Evolutionary conservation across 108 stramenopile species (phyloP), one percentile per base, ranked within the genome.

Genomic region (Aurantiochytrium sp.): DNA sequence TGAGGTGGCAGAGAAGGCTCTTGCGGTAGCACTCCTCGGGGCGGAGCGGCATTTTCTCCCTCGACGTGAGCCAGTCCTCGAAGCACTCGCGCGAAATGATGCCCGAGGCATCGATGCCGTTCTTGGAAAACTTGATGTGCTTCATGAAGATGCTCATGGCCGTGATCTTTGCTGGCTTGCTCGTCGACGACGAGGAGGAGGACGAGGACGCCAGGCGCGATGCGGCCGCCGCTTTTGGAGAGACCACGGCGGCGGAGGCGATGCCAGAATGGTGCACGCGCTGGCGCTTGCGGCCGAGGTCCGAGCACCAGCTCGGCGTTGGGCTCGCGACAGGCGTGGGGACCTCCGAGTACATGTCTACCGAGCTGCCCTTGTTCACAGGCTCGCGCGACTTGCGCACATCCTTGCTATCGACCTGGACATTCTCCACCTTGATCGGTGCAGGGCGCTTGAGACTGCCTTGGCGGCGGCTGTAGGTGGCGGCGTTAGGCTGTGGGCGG

Each of bases 21-120:
- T 81, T 81, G 73, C 73, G 73, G 45, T 48, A 81, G 73, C 73
- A 81, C 39, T 81, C 73, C 45, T 81, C 73, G 10, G 73, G 73
- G 36, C 73, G 73, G 10, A 48, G 24, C 10, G 73, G 73, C 73
- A 48, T 48, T 30, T 81, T 81, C 32, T 81, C 45, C 24, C 73
- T 22, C 24, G 42, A 48, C n/a, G 12, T 6, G 39, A 81, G 73
- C 73, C 73, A 81, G 42, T 48, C 45, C 45, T 81, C 73, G 3
- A 48, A 81, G 73, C 73, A 81, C 12, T 37, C 73, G 1, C 73
- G 39, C n/a, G 73, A 81, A 48, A 81, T 81, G 45, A 81, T 81
- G 1, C 73, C 73, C 10, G 42, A 48, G 36, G 42, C 39, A 24
- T 81, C 73, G 45, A 81, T 81, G 42, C 73, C 45, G 30, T 81